Evolutionary conservation across 179 eudicot genomes (phyloP).

Genomic region (Beta lomatogona): DNA sequence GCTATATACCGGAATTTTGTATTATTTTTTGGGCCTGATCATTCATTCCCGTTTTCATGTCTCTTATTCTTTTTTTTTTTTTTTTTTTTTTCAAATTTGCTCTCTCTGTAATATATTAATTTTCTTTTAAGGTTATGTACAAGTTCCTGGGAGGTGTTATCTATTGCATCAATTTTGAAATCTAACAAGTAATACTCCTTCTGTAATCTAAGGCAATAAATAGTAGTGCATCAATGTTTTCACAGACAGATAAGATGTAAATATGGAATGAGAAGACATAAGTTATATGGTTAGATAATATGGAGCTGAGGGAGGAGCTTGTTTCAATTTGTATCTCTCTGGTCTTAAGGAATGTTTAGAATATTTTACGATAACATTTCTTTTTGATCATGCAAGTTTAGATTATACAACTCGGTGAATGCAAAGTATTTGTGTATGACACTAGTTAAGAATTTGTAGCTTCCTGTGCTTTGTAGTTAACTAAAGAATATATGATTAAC

Average conservation of each 20-base stretch:
- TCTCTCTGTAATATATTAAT: not conserved
- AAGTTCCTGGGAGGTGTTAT: not conserved
- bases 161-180: not conserved
- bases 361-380: not conserved
- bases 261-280: not conserved
- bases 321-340: not conserved
- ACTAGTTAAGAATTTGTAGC: not conserved
- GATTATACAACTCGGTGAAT: not conserved
- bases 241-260: too few species aligned
- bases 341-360: not conserved
- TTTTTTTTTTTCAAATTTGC: not conserved
- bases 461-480: not conserved
- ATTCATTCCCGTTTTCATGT: not conserved
- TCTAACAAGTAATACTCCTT: not conserved
- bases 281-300: not conserved
- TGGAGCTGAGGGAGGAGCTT: not conserved
- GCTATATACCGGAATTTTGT: not conserved
- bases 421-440: not conserved
- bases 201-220: not conserved
- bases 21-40: not conserved
- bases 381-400: not conserved
- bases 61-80: not conserved
- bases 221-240: not conserved
- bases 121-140: not conserved
- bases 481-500: not conserved